These are phyloP conservation scores for Monosporozyma aquatica DNA, from an alignment of 805 yeast species.

Conservation along the genomic window DNA sequence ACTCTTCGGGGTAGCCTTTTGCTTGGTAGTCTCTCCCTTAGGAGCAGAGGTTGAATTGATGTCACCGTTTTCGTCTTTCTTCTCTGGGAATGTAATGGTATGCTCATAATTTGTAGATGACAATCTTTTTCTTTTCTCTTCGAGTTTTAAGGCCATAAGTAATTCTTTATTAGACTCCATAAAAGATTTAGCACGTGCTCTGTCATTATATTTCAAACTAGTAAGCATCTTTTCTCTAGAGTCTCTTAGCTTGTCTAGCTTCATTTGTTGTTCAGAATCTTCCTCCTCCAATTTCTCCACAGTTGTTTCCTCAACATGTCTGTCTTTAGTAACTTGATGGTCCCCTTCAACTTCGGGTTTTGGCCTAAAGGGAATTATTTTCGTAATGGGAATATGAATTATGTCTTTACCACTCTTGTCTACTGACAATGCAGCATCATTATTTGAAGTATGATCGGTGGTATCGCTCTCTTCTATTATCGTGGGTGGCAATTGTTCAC, in stretches of 20 bases:
- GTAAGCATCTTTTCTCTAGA: conserved; percentile 29
- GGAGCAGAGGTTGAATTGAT: too few species aligned
- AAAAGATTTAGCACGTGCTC: conserved; percentile 26
- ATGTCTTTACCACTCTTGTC: too few species aligned
- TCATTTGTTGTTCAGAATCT: conserved; percentile 18
- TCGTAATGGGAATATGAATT: conserved; percentile 1
- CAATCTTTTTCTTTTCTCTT: conserved; percentile 26
- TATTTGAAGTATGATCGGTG: too few species aligned
- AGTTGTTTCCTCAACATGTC: not conserved
- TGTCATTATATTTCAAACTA: conserved; percentile 29
- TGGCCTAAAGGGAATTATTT: not conserved
- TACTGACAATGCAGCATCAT: too few species aligned
- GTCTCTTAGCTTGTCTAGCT: conserved; percentile 27
- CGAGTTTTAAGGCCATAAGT: conserved; percentile 27
- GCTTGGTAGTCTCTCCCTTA: not conserved
- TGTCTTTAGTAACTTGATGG: not conserved
- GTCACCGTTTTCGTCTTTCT: too few species aligned
- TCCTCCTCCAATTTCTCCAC: conserved; percentile 5
- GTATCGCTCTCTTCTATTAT: too few species aligned
- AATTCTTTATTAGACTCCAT: conserved; percentile 28
- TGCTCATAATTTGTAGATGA: conserved; percentile 11
- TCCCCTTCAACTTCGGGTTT: not conserved
- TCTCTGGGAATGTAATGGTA: not conserved
- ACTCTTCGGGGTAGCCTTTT: not conserved
- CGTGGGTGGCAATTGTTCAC: too few species aligned